Percentiles rank a stretch among this genome's conserved stretches.
Conservation (phyloP, 2,329 filamentous ascomycete genomes). For the Venturia carpophila region DNA sequence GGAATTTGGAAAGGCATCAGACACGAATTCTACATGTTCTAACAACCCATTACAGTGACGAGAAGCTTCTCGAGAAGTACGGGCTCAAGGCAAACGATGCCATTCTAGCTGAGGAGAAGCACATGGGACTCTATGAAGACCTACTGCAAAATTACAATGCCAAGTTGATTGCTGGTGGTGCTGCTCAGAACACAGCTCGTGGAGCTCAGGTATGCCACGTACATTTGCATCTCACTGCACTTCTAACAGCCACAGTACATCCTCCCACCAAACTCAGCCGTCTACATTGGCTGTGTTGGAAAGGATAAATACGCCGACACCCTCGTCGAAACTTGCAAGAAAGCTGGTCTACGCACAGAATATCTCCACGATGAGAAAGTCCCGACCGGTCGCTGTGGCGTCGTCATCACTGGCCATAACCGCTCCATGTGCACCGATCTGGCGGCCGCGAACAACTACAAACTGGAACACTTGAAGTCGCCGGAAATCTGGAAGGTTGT, state of each 20-base stretch:
- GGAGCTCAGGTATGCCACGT: slow-evolving; percentile 62
- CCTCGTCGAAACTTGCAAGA: slow-evolving; percentile 74
- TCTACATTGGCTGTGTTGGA: slow-evolving; percentile 90
- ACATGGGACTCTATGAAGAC: slow-evolving; percentile 85
- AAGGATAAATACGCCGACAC: slow-evolving; percentile 93
- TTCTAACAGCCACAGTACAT: slow-evolving; percentile 56
- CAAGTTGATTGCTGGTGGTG: slow-evolving; percentile 90
- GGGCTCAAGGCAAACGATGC: slow-evolving; percentile 92
- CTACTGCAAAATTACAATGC: slow-evolving; percentile 86
- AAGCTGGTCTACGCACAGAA: slow-evolving; percentile 85
- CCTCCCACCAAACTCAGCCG: slow-evolving; percentile 77
- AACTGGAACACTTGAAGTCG: slow-evolving; percentile 83
- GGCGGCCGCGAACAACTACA: slow-evolving; percentile 94
- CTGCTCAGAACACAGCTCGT: slow-evolving; percentile 93
- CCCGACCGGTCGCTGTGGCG: slow-evolving; percentile 88
- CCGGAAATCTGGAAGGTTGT: slow-evolving; percentile 88
- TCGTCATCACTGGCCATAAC: slow-evolving; percentile 95
- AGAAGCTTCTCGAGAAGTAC: slow-evolving; percentile 85
- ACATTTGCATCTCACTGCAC: neutral
- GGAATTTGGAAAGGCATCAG: neutral
- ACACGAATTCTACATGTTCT: neutral
- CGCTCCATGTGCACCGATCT: slow-evolving; percentile 92
- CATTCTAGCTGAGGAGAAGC: slow-evolving; percentile 89
- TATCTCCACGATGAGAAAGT: slow-evolving; percentile 82
- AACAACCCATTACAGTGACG: slow-evolving; percentile 49